Evolutionary conservation across 768 basidiomycete species (phyloP), one percentile per base, ranked within the genome.

Genomic region (Russula emetica): DNA sequence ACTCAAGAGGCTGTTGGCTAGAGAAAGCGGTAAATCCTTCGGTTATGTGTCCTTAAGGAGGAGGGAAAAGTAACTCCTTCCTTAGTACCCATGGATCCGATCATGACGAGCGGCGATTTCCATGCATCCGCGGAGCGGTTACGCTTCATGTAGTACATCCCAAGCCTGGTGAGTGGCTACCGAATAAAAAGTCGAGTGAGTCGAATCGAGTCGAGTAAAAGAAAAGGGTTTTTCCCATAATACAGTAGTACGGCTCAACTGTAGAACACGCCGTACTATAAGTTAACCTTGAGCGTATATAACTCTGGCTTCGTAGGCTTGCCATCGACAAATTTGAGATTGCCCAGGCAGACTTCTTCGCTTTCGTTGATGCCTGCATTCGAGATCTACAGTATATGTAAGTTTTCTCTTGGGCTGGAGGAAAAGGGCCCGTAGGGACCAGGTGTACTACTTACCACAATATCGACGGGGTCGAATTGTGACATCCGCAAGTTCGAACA

Each of bases 31-130:
- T 57, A 16, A 14, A 20, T 20, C 26, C 9, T 38, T 38, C 8
- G 14, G 38, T 45, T 34, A 1, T 16, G 8, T 32, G 9, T 20
- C n/a, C n/a, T n/a, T n/a, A 8, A 26, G 44, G 20, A 24, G 6
- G 32, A 45, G 10, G 34, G 10, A 30, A 5, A 34, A 26, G n/a
- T n/a, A n/a, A 18, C 3, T 2, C 30, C 18, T 69, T 32, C 32
- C 73, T 11, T n/a, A n/a, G n/a, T 59, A 81, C 82, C 81, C 72
- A 86, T 78, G 24, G 83, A 85, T 16, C 83, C 83, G 40, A 83
- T 76, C 16, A 85, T 70, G 30, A 84, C 74, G 51, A 85, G n/a
- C n/a, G n/a, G 64, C 6, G 82, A 71, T 66, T 84, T 85, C 40
- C 80, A 75, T n/a, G 76, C 74, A 53, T 71, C 75, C 28, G 71